Conservation (phyloP, 75 land plant genomes). For the Selaginella tamariscina region DNA sequence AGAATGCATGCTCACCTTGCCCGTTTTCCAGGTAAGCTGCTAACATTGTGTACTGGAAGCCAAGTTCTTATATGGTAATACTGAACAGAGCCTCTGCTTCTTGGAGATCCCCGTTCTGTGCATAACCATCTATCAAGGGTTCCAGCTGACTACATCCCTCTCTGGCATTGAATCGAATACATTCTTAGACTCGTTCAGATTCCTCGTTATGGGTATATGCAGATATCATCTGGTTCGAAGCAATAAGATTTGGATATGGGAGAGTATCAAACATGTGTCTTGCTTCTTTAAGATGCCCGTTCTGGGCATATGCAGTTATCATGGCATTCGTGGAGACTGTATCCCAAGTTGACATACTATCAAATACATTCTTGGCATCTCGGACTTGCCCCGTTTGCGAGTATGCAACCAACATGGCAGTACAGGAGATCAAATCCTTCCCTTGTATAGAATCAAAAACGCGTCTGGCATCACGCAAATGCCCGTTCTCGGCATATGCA, state of each 20-base stretch:
- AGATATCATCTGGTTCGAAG: neutral
- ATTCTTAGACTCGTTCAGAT: neutral
- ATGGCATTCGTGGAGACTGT: constrained; percentile 2
- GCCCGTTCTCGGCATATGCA: too few relatives aligned
- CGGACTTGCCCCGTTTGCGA: neutral
- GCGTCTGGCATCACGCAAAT: too few relatives aligned
- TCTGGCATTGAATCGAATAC: neutral
- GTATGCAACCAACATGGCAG: too few relatives aligned
- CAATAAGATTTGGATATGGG: neutral
- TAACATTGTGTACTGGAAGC: too few relatives aligned
- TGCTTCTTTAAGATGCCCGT: neutral
- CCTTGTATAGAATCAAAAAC: neutral
- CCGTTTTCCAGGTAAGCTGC: too few relatives aligned
- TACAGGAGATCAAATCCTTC: neutral
- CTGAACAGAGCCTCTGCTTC: too few relatives aligned
- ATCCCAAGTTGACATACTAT: neutral
- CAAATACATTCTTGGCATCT: neutral
- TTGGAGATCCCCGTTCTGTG: too few relatives aligned
- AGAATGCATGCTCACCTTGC: neutral
- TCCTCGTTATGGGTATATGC: constrained; percentile 1
- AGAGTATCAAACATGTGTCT: neutral
- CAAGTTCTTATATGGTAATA: too few relatives aligned
- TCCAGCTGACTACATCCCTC: neutral
- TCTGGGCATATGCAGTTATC: neutral
- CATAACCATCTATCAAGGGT: neutral